Base-by-base conservation (phyloP, 176 grass and related monocot genomes). In the Triticum aestivum region DNA sequence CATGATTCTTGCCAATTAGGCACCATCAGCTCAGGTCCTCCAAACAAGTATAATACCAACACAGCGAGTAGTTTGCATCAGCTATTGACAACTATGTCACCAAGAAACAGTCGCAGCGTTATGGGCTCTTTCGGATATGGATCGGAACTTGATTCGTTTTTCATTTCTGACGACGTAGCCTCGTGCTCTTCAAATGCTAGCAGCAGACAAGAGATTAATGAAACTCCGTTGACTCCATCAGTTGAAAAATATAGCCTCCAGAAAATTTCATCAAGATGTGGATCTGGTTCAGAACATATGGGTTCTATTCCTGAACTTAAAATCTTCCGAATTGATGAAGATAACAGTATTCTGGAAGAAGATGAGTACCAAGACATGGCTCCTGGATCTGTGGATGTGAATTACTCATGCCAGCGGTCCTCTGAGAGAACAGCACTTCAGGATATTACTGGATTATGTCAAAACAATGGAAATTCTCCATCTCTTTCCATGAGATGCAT, bases 241-340 rank as follows among this genome's bases (percentile, higher is more conserved):
- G 82, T 90, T 70, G 84, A 92, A 76, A 98, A 96, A 81, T 88
- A 75, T 85, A 87, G 80, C 73, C 38, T 75, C 7, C 80, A 80
- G 63, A 92, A 90, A 71, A 52, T 91, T 77, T 89, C 92, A 29
- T 88, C 47, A 59, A 90, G 65, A 87, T 20, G 37, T 71, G 83
- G 84, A 87, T 82, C 85, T 82, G 70, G 87, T 91, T 92, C 84
- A 72, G 88, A 90, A 58, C 87, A 82, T 42, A 73, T 91, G 80
- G 85, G 79, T 70, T 86, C 87, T 52, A 90, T 87, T 79, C 89
- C 92, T 72, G 94, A 97, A 80, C 86, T 91, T 74, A 81, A 52
- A 71, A 94, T 92, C 78, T 97, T 92, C 83, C 83, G 86, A 86
- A 97, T 97, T 80, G 94, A 97, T 23, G 94, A 97, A 92, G 86